Conservation (phyloP, 805 yeast genomes). For the Cyberlindnera mycetangii region DNA sequence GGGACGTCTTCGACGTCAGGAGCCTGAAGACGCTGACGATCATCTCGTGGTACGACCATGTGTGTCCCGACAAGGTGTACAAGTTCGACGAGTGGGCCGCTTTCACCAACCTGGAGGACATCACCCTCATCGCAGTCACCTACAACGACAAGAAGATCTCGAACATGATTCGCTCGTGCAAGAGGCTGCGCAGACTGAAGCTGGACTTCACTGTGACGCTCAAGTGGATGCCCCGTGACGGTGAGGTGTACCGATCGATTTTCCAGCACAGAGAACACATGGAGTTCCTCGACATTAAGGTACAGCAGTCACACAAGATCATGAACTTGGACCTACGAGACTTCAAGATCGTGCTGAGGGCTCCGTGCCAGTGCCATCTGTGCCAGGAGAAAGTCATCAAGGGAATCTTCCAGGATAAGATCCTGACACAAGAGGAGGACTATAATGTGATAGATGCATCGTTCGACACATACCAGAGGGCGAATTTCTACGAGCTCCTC, state of each 20-base stretch:
- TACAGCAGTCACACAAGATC: constrained; percentile 20
- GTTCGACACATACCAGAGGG: constrained; percentile 30
- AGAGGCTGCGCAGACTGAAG: constrained; percentile 34
- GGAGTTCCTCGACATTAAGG: constrained; percentile 38
- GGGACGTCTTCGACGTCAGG: constrained; percentile 36
- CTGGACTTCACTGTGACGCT: constrained; percentile 37
- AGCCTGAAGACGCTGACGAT: constrained; percentile 36
- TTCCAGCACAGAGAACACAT: constrained; percentile 32
- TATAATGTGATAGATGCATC: constrained; percentile 21
- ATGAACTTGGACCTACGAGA: constrained; percentile 21
- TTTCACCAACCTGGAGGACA: constrained; percentile 35
- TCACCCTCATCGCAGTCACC: constrained; percentile 40
- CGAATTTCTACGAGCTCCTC: constrained; percentile 37
- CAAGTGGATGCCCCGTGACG: constrained; percentile 31
- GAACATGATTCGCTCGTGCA: constrained; percentile 31
- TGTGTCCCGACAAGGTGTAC: constrained; percentile 31
- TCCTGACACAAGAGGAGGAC: constrained; percentile 32
- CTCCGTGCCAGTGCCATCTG: constrained; percentile 21
- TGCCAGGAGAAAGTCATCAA: constrained; percentile 28
- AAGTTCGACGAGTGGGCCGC: constrained; percentile 36
- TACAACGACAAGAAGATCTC: constrained; percentile 30
- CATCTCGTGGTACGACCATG: constrained; percentile 42
- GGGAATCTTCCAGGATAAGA: constrained; percentile 33
- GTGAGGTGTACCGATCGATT: constrained; percentile 34
- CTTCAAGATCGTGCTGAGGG: constrained; percentile 13